These are phyloP conservation scores for Phoenix dactylifera DNA, from an alignment of 176 grass and related monocot species.

Conservation along the genomic window DNA sequence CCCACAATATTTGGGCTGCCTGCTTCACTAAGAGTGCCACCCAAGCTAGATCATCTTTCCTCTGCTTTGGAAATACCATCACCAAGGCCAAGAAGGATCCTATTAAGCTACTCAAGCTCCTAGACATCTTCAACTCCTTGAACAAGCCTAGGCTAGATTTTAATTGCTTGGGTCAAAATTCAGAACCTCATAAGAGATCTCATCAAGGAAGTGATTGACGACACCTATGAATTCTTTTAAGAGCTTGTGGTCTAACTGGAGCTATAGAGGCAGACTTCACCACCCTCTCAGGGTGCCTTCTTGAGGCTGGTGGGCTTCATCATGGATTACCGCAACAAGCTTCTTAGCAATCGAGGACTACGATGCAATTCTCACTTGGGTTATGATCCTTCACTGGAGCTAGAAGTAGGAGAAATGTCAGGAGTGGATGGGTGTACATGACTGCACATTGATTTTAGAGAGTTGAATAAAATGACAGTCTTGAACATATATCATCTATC, in stretches of 20 bases:
- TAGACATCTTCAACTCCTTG: constrained; percentile 11
- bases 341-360: constrained; percentile 10
- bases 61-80: constrained; percentile 44
- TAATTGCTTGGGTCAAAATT: constrained; percentile 8
- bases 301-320: constrained; percentile 16
- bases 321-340: constrained; percentile 8
- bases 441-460: too few species aligned
- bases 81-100: constrained; percentile 70
- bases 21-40: constrained; percentile 53
- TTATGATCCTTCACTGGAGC: constrained; percentile 13
- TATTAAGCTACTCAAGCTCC: constrained; percentile 41
- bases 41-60: constrained; percentile 46
- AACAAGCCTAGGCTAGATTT: constrained; percentile 18
- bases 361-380: neutral
- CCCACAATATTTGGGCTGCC: neutral
- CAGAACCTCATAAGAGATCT: constrained; percentile 16
- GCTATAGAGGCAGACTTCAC: constrained; percentile 7
- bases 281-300: constrained; percentile 5
- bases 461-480: too few species aligned
- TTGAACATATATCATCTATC: too few species aligned
- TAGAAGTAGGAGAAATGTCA: constrained; percentile 16
- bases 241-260: constrained; percentile 18
- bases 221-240: constrained; percentile 11
- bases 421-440: neutral
- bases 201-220: constrained; percentile 11